These are phyloP conservation scores for Taxillus chinensis DNA, from an alignment of 164 flowering plant genomes.

Conservation along the genomic window DNA sequence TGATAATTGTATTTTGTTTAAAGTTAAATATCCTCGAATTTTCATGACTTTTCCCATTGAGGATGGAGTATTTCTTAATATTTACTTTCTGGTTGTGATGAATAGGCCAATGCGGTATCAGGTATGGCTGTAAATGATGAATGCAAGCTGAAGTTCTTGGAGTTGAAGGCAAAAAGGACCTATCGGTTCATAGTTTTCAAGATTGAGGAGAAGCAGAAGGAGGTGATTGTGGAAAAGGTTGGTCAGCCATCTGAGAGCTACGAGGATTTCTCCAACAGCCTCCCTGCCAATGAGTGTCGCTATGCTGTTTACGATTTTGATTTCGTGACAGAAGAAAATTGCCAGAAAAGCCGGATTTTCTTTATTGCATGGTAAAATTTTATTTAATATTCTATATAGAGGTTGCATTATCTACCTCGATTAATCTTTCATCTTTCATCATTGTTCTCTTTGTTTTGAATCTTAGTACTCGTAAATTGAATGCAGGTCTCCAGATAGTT, in stretches of 20 bases:
- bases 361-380: conserved; percentile 23
- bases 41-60: too few species aligned
- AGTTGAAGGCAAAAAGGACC: conserved; percentile 21
- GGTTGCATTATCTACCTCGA: background rate
- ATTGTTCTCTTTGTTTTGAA: background rate
- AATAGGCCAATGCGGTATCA: conserved; percentile 53
- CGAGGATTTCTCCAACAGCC: conserved; percentile 18
- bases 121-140: conserved; percentile 28
- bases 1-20: too few species aligned
- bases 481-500: conserved; percentile 43
- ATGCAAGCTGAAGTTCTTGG: conserved; percentile 21
- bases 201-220: conserved; percentile 25
- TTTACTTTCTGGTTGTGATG: background rate
- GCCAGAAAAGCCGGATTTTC: conserved; percentile 26
- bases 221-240: conserved; percentile 21
- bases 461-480: background rate
- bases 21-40: too few species aligned
- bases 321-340: conserved; percentile 20
- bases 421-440: background rate
- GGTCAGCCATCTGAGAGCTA: conserved; percentile 20
- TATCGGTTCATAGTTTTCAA: conserved; percentile 18
- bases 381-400: too few species aligned
- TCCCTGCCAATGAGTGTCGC: conserved; percentile 23
- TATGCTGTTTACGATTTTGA: conserved; percentile 24
- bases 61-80: background rate